Evolutionary conservation across 441 rosid species (phyloP).

Genomic region (Gossypium trilobum): DNA sequence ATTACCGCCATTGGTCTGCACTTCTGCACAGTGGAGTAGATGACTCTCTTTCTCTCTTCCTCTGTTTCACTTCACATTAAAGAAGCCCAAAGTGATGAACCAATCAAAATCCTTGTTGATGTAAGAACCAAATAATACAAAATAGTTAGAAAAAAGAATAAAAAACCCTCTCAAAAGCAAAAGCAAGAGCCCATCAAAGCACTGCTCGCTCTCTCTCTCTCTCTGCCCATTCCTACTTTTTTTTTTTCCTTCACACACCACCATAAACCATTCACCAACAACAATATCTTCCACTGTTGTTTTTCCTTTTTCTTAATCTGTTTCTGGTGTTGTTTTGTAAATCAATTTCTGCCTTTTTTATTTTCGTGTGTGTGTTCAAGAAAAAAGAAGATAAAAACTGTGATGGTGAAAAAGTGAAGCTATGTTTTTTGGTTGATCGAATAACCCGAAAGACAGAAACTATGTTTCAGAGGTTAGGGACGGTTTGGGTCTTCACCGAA

Average conservation of each 20-base stretch:
- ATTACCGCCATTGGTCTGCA: slow-evolving; percentile 22
- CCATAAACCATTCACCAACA: slow-evolving; percentile 4
- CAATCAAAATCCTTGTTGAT: slow-evolving; percentile 26
- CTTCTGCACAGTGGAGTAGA: slow-evolving; percentile 18
- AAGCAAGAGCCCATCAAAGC: neutral
- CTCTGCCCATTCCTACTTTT: neutral
- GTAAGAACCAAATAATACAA: slow-evolving; percentile 9
- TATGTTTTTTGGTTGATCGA: neutral
- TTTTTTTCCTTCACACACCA: neutral
- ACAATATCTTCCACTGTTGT: neutral
- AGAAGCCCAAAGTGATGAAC: slow-evolving; percentile 36
- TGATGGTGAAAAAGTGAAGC: slow-evolving; percentile 1
- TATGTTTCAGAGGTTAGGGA: slow-evolving; percentile 31
- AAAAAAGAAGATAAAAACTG: neutral
- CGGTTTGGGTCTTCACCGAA: slow-evolving; percentile 17
- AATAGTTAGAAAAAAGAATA: slow-evolving; percentile 2
- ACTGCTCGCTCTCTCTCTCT: neutral
- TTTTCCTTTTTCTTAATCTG: neutral
- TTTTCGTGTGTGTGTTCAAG: neutral
- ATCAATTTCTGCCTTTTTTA: neutral
- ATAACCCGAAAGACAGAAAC: neutral
- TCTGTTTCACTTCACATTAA: neutral
- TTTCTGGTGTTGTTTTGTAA: neutral
- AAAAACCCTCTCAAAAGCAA: neutral
- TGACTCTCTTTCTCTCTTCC: slow-evolving; percentile 3